Evolutionary conservation across 768 basidiomycete genomes (phyloP), one percentile per base, ranked within the genome.

Genomic region (Cyclocybe cylindracea): DNA sequence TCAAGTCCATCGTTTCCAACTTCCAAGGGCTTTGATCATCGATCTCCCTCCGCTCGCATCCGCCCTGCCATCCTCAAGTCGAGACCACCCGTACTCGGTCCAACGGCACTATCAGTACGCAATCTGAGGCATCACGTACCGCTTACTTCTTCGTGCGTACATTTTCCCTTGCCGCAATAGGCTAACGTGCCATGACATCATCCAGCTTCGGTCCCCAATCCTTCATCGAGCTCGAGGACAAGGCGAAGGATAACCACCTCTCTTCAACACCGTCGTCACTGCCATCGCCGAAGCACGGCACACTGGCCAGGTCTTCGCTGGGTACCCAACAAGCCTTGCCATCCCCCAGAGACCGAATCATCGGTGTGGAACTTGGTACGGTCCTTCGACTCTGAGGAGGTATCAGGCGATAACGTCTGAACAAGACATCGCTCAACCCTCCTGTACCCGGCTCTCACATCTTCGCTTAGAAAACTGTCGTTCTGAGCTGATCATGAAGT

Each of bases 221-320:
- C 35, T 82, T 85, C 63, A 56, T 86, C 19, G 92, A 94, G 66
- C 77, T 94, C 47, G 78, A 80, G 69, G 77, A 76, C 67, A 80
- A 81, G 67, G 78, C 76, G 67, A 78, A 77, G 57, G 74, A 70
- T 8, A 67, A 10, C 54, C 71, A 13, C 78, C 79, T 44, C 71
- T 92, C 45, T 69, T 91, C 50, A 73, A 40, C 82, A 85, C 60
- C 64, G 47, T 65, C 1, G 64, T 89, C 44, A 56, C 62, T 18
- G 40, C 60, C 34, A 73, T 84, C 38, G 83, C 87, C 4, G 45
- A 61, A 75, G 53, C 71, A 85, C 58, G 59, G 69, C 7, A 89
- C 39, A 65, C 82, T 4, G 87, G 87, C 6, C 88, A 91, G 66
- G 80, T 91, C 78, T 93, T 47, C 79, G 88, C 57, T 93, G 90